A percentile compares a stretch with the other conserved stretches of the same genome.
Conservation (phyloP, 2,329 filamentous ascomycete species). For the Fusarium phyllophilum region DNA sequence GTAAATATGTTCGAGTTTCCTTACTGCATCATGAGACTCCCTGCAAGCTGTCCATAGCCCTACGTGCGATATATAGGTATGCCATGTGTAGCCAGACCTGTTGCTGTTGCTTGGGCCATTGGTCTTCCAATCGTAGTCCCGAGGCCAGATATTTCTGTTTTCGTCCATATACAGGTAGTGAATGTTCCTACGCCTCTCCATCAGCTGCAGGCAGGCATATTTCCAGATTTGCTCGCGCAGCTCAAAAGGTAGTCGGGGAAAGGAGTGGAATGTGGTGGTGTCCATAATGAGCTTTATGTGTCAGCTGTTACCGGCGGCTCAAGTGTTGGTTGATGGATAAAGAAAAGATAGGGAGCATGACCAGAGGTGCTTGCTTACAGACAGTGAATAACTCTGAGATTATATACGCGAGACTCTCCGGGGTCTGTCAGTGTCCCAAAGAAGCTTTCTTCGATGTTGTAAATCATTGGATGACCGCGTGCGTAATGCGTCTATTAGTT, state of each 20-base stretch:
- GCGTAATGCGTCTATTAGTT: neutral
- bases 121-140: neutral
- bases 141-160: neutral
- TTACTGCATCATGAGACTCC: neutral
- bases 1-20: neutral
- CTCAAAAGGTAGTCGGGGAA: neutral
- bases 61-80: neutral
- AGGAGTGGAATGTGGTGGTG: neutral
- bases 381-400: rapidly evolving
- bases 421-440: too few species aligned
- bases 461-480: neutral
- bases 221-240: neutral
- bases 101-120: neutral
- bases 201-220: rapidly evolving
- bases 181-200: rapidly evolving
- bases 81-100: neutral
- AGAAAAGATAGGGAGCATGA: rapidly evolving
- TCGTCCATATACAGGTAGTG: neutral
- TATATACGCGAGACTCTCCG: neutral
- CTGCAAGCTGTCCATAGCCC: neutral
- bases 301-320: neutral
- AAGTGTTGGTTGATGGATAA: rapidly evolving
- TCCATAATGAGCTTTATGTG: neutral
- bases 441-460: neutral
- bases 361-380: rapidly evolving